Evolutionary conservation across 805 yeast genomes (phyloP).

Genomic region (Ogataea haglerorum): DNA sequence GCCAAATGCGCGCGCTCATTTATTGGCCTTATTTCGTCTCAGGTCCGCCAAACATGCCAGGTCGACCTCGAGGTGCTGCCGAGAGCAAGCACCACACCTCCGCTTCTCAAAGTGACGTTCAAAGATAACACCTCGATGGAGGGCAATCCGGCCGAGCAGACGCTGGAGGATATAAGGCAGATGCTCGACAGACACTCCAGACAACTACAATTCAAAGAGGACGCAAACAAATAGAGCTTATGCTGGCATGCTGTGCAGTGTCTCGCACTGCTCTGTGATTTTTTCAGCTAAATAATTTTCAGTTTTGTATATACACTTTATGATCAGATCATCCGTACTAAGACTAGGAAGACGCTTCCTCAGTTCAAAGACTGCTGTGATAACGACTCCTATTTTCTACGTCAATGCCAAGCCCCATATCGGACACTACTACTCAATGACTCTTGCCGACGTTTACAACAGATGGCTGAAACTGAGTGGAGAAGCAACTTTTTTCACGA

Average conservation of each 20-base stretch:
- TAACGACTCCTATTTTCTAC: slow-evolving; percentile 92
- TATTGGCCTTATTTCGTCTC: slow-evolving; percentile 76
- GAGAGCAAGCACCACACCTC: slow-evolving; percentile 42
- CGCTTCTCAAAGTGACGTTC: slow-evolving; percentile 71
- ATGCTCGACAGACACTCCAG: slow-evolving; percentile 81
- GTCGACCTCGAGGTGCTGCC: slow-evolving; percentile 63
- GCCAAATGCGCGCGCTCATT: slow-evolving; percentile 80
- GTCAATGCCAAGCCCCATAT: slow-evolving; percentile 95
- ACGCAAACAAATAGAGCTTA: slow-evolving; percentile 38
- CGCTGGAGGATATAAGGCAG: slow-evolving; percentile 60
- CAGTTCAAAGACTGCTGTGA: slow-evolving; percentile 32
- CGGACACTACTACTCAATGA: slow-evolving; percentile 89
- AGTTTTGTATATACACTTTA: slow-evolving; percentile 6
- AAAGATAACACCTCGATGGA: slow-evolving; percentile 72
- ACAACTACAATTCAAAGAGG: slow-evolving; percentile 69
- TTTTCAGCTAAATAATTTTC: slow-evolving; percentile 19
- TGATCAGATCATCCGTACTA: slow-evolving; percentile 5
- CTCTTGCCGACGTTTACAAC: slow-evolving; percentile 71
- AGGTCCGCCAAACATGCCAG: slow-evolving; percentile 56
- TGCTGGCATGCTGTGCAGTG: neutral
- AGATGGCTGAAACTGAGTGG: slow-evolving; percentile 62
- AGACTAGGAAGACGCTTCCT: slow-evolving; percentile 1
- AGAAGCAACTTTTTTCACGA: slow-evolving; percentile 53
- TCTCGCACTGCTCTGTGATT: slow-evolving; percentile 9
- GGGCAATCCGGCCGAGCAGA: slow-evolving; percentile 58